Evolutionary conservation across 352 stramenopile genomes (phyloP), one percentile per base, ranked within the genome.

Genomic region (Lagenidium sp.): DNA sequence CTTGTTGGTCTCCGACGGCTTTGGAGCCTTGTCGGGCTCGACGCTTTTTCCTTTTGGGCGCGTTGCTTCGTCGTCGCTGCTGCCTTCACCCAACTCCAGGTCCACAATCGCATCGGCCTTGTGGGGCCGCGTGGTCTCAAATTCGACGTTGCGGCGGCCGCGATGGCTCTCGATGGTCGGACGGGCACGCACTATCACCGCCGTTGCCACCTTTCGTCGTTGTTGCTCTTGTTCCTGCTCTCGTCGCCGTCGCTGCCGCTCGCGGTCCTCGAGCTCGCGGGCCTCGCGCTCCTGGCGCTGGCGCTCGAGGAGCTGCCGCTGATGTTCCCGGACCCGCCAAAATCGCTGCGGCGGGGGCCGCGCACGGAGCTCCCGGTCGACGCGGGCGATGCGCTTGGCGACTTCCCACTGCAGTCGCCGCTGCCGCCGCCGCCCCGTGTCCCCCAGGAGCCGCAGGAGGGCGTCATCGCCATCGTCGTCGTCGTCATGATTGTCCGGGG

Each of bases 331-430:
- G 16, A 63, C 63, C 24, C 82, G 66, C 75, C 71, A 87, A 29
- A 73, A 85, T 6, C 75, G 60, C 28, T 83, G 60, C 2, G 44
- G 44, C 20, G 51, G 63, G 4, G 72, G 65, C 45, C 75, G 57
- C 24, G 56, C 57, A 40, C 58, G 58, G 55, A 85, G 50, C 40
- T 85, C 72, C 11, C 70, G 55, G 18, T 85, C 72, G 15, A 88
- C 68, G 4, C 76, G 70, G 2, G 76, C 76, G 34, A 85, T 85
- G 5, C 76, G 65, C 45, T 68, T 67, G 32, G 76, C 53, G 21
- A 88, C 70, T 55, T 88, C 76, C 76, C 72, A 88, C 40, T 84
- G 69, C 40, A 88, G 31, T 15, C 65, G 60, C 1, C 63, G 47
- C 25, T 60, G 68, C 43, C 65, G 62, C 4, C 61, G 49, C 44